These are phyloP conservation scores for Suillus hirtellus DNA, from an alignment of 768 basidiomycete genomes.

Conservation along the genomic window DNA sequence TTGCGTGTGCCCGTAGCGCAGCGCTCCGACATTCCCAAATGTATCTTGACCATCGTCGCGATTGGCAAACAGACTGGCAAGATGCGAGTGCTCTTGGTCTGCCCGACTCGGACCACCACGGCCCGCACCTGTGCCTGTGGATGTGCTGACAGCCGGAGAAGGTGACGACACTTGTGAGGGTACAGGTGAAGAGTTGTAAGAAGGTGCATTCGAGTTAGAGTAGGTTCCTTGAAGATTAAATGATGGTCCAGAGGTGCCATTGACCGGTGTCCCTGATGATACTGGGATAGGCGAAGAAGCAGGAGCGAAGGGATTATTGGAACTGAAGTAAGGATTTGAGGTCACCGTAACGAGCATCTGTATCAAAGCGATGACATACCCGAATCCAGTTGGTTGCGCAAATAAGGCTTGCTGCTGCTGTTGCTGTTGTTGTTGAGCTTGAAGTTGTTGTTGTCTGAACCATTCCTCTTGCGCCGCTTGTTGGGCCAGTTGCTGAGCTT, in stretches of 20 bases:
- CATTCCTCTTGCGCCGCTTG: constrained; percentile 54
- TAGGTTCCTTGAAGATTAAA: constrained; percentile 77
- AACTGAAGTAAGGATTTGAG: constrained; percentile 47
- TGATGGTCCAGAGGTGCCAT: constrained; percentile 41
- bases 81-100: constrained; percentile 71
- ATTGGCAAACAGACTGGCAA: constrained; percentile 84
- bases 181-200: constrained; percentile 39
- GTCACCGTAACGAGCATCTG: constrained; percentile 6
- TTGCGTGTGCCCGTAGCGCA: constrained; percentile 69
- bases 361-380: constrained; percentile 41
- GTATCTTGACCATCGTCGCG: constrained; percentile 93
- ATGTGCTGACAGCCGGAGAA: constrained; percentile 28
- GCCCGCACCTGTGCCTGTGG: constrained; percentile 17
- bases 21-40: constrained; percentile 83
- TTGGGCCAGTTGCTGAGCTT: constrained; percentile 40
- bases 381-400: constrained; percentile 73
- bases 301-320: constrained; percentile 94
- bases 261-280: constrained; percentile 34
- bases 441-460: constrained; percentile 60
- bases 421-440: constrained; percentile 45
- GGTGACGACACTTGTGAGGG: constrained; percentile 43
- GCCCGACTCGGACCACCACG: constrained; percentile 39
- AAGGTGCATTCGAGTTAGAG: constrained; percentile 40
- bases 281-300: constrained; percentile 31
- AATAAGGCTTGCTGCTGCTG: constrained; percentile 45